Conservation (phyloP, 2,329 filamentous ascomycete species). For the Pseudocercospora vitis region DNA sequence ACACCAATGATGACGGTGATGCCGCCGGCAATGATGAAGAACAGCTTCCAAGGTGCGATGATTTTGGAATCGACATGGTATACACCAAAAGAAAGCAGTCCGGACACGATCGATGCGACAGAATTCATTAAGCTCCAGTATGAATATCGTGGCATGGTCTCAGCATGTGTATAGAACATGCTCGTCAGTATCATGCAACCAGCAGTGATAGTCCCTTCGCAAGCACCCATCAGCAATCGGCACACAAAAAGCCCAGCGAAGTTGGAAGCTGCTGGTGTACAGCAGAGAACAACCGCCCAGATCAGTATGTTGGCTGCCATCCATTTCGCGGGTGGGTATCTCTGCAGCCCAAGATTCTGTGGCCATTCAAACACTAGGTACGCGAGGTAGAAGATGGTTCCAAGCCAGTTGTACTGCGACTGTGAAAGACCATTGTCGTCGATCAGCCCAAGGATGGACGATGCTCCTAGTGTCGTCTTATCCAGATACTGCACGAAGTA, state of each 20-base stretch:
- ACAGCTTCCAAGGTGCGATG: constrained; percentile 50
- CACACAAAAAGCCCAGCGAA: constrained; percentile 62
- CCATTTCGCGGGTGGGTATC: constrained; percentile 62
- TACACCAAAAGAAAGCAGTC: constrained; percentile 39
- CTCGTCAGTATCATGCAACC: constrained; percentile 51
- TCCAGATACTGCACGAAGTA: constrained; percentile 52
- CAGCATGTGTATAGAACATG: constrained; percentile 47
- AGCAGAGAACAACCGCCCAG: constrained; percentile 76
- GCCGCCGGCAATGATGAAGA: constrained; percentile 53
- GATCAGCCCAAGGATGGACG: constrained; percentile 54
- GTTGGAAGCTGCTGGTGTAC: constrained; percentile 56
- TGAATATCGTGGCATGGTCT: constrained; percentile 50
- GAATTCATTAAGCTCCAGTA: constrained; percentile 22
- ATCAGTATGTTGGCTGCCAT: constrained; percentile 65
- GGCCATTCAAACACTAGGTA: constrained; percentile 67
- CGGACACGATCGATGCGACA: constrained; percentile 15
- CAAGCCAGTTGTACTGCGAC: constrained; percentile 60
- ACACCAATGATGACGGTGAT: constrained; percentile 38
- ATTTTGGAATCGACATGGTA: constrained; percentile 64
- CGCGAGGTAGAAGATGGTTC: constrained; percentile 63
- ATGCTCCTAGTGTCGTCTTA: constrained; percentile 41
- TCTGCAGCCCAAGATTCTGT: constrained; percentile 55
- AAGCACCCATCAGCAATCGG: constrained; percentile 55
- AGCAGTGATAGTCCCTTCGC: constrained; percentile 46
- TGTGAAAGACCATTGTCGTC: constrained; percentile 55